Evolutionary conservation across 1,139 yeast genomes (phyloP).

Genomic region (Lodderomyces theae): DNA sequence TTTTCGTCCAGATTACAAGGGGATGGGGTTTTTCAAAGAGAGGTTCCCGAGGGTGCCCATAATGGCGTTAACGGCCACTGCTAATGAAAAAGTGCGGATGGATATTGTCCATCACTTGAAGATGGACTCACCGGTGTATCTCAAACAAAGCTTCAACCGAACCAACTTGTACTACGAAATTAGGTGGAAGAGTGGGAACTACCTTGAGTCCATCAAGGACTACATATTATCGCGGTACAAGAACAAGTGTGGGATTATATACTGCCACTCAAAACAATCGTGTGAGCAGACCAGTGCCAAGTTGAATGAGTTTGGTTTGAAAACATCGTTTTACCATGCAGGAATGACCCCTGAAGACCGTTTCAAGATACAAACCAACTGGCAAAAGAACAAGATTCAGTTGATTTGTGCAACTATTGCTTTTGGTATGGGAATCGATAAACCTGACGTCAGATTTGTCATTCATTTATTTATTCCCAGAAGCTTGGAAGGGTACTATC

Average conservation of each 20-base stretch:
- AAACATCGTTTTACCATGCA: constrained; percentile 83
- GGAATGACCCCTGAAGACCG: constrained; percentile 85
- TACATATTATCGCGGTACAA: constrained; percentile 51
- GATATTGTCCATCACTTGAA: constrained; percentile 78
- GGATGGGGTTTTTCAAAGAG: constrained; percentile 67
- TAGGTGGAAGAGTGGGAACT: constrained; percentile 55
- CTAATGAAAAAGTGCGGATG: constrained; percentile 84
- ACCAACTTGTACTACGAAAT: constrained; percentile 83
- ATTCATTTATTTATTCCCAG: constrained; percentile 88
- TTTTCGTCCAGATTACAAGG: constrained; percentile 93
- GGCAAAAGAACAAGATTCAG: constrained; percentile 75
- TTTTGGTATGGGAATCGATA: constrained; percentile 98
- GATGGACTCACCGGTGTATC: constrained; percentile 52
- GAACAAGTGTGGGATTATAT: constrained; percentile 80
- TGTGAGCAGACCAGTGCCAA: constrained; percentile 80
- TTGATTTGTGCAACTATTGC: constrained; percentile 97
- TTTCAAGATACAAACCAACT: constrained; percentile 61
- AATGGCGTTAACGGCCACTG: constrained; percentile 98
- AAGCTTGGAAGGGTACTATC: constrained; percentile 92
- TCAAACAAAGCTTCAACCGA: constrained; percentile 84
- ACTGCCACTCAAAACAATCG: constrained; percentile 85
- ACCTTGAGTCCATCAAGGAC: constrained; percentile 59
- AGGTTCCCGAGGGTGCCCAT: constrained; percentile 80
- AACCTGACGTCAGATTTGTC: constrained; percentile 90
- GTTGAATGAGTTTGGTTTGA: constrained; percentile 58